A percentile compares a stretch with the other conserved stretches of the same genome.
phyloP scores from a whole-genome alignment of 768 basidiomycete species.

The Fibroporia radiculosa region DNA sequence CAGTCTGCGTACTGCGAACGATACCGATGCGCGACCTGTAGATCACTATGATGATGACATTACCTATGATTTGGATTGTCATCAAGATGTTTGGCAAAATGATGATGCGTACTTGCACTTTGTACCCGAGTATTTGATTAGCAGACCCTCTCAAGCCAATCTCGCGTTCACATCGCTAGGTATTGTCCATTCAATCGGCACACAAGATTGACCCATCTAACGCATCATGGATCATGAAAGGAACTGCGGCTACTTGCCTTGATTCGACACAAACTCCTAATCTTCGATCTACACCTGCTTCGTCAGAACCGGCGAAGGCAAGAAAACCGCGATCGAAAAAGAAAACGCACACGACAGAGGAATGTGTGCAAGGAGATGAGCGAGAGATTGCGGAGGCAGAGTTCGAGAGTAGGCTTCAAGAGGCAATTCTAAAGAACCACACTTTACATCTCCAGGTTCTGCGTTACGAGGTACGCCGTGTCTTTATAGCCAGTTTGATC shows the following conservation, averaged over 20 bases:
- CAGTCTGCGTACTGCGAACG: not conserved
- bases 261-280: not conserved
- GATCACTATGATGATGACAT: not conserved
- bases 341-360: constrained; percentile 4
- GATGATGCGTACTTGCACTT: constrained; percentile 30
- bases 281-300: not conserved
- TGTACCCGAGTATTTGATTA: constrained; percentile 18
- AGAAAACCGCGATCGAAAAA: constrained; percentile 11
- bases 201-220: too few relatives aligned
- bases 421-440: constrained; percentile 35
- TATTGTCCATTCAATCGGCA: too few relatives aligned
- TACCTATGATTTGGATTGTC: constrained; percentile 4
- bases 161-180: too few relatives aligned
- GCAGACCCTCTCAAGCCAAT: too few relatives aligned
- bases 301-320: not conserved
- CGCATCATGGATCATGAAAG: too few relatives aligned
- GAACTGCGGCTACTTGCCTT: too few relatives aligned
- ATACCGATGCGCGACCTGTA: not conserved
- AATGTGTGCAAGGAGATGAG: constrained; percentile 1
- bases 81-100: constrained; percentile 6
- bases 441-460: constrained; percentile 48
- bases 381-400: constrained; percentile 27
- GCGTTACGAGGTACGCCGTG: constrained; percentile 50
- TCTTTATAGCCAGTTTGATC: not conserved
- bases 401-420: constrained; percentile 36